phyloP scores from a whole-genome alignment of 2,329 filamentous ascomycete genomes.

The Chalara sp. region DNA sequence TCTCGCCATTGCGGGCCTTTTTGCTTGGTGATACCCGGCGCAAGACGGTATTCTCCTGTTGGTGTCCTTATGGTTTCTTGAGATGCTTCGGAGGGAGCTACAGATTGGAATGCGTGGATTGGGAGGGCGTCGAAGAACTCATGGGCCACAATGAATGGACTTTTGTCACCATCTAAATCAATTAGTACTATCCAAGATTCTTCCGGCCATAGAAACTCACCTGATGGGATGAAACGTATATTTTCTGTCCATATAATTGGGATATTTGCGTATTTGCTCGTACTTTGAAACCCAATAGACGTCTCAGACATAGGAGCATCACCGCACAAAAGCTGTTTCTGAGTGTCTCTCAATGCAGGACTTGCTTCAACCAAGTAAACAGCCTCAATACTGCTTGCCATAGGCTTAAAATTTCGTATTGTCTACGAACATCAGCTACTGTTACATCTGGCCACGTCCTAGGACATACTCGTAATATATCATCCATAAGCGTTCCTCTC shows the following conservation, averaged over 20 bases:
- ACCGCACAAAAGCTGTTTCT: constrained; percentile 78
- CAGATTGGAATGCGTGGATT: constrained; percentile 87
- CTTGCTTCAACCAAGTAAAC: constrained; percentile 96
- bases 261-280: constrained; percentile 65
- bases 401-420: constrained; percentile 72
- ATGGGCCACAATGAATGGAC: constrained; percentile 90
- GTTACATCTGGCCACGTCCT: background rate
- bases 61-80: constrained; percentile 31
- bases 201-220: constrained; percentile 4
- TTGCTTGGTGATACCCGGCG: constrained; percentile 19
- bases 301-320: constrained; percentile 62
- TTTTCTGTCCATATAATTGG: constrained; percentile 86
- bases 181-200: background rate
- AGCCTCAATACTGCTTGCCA: constrained; percentile 72
- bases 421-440: constrained; percentile 46
- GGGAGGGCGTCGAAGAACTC: constrained; percentile 98
- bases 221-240: constrained; percentile 20
- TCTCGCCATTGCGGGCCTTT: constrained; percentile 68
- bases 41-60: constrained; percentile 34
- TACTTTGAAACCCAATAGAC: constrained; percentile 66
- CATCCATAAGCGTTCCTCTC: constrained; percentile 92
- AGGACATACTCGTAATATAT: constrained; percentile 72
- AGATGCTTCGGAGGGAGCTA: constrained; percentile 41
- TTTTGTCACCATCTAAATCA: constrained; percentile 53
- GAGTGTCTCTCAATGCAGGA: constrained; percentile 64